Evolutionary conservation across 495 filamentous ascomycete genomes (phyloP), one percentile per base, ranked within the genome.

Genomic region (Aspergillus campestris): DNA sequence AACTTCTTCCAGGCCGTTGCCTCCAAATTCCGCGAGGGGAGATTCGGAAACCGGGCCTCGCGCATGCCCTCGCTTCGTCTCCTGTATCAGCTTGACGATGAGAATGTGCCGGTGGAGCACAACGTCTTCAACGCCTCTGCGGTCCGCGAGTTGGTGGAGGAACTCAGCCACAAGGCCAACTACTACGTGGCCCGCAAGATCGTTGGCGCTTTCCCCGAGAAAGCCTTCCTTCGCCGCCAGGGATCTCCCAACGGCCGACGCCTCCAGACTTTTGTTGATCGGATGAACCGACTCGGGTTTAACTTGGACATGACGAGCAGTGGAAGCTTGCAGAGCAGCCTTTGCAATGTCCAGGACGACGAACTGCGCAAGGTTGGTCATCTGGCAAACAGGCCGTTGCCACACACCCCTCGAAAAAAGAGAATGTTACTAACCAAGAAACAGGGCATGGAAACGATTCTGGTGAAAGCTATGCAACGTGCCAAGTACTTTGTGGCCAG

Each of bases 71-170:
- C 90, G 38, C 78, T 97, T 40, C 85, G 92, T 35, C 77, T 98
- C 31, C 69, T 97, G 33, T 85, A 95, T 59, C 86, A 92, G 62
- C 79, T 96, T n/a, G 94, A 98, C 55, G 92, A 98, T 52, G 92
- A 98, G 72, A 96, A 96, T 60, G 87, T 96, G 31, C 92, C 91
- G 0, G 87, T 96, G 18, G 89, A 92, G 67, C 79, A 87, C 56
- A 98, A 97, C 69, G 87, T 98, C 44, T 97, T 97, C 58, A 84
- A 95, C 59, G 88, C 86, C 14, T 87, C 86, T 15, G 76, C 82
- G 10, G 86, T 91, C 10, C 91, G 89, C 47, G 94, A 97, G 65
- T 75, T 97, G 34, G 87, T 96, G 34, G 94, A 98, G 64, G 92
- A 98, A 69, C 70, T 98, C 11, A 81, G 85, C 60, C 83, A 94